Conservation (phyloP, 2,329 filamentous ascomycete species). For the Fusarium gaditjirri region DNA sequence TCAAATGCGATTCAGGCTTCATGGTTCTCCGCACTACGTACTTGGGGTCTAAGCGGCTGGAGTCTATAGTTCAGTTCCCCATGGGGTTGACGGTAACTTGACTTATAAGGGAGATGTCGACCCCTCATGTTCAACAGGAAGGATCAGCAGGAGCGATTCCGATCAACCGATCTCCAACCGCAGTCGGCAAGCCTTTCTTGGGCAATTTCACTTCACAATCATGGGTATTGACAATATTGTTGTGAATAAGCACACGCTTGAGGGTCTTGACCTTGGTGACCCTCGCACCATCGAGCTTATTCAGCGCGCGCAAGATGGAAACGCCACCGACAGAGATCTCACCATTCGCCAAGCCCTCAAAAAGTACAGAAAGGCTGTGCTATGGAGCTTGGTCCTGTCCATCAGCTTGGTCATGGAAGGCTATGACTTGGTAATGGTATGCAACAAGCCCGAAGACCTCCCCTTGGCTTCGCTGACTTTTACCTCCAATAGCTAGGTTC, state of each 20-base stretch:
- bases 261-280: background rate
- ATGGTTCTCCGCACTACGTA: background rate
- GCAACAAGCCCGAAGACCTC: too few species aligned
- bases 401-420: background rate
- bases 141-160: fast-evolving
- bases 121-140: background rate
- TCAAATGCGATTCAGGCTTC: background rate
- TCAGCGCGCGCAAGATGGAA: slow-evolving; percentile 23
- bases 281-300: slow-evolving; percentile 16
- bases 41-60: background rate
- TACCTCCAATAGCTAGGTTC: slow-evolving; percentile 2
- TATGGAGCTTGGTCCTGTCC: background rate
- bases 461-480: background rate
- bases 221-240: background rate
- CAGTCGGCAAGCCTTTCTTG: fast-evolving
- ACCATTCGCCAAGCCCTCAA: slow-evolving; percentile 18
- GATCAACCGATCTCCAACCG: fast-evolving
- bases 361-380: background rate
- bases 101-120: background rate
- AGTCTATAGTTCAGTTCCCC: background rate
- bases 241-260: background rate
- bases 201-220: background rate
- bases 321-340: slow-evolving; percentile 35
- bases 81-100: background rate
- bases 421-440: slow-evolving; percentile 52